phyloP scores from a whole-genome alignment of 441 rosid species.

The Biscutella laevigata region DNA sequence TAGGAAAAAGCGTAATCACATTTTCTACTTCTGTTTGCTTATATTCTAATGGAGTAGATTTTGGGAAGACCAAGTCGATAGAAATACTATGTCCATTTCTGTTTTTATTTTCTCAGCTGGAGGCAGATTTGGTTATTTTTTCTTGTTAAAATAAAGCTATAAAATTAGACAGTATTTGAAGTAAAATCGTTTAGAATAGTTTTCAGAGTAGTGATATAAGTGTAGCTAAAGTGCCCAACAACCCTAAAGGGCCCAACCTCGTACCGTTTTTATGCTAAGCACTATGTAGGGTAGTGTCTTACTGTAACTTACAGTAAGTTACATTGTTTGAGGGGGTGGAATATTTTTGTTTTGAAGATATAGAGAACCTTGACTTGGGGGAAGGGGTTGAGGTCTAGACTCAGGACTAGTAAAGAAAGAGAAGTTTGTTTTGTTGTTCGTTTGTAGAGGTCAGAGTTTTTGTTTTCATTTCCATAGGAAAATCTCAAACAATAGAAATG shows the following conservation, averaged over 20 bases:
- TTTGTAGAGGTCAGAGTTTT: not conserved
- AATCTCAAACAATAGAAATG: not conserved
- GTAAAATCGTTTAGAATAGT: not conserved
- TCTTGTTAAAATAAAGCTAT: not conserved
- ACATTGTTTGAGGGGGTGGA: not conserved
- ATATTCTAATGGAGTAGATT: not conserved
- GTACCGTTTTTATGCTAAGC: not conserved
- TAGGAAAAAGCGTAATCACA: not conserved
- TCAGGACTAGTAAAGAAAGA: not conserved
- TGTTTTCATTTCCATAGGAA: constrained; percentile 4
- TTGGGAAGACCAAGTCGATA: not conserved
- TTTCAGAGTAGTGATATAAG: constrained; percentile 3
- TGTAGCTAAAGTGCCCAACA: not conserved
- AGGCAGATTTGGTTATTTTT: not conserved
- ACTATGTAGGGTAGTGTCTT: not conserved
- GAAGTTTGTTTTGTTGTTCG: not conserved
- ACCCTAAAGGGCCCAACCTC: not conserved
- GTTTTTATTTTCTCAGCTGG: constrained; percentile 1
- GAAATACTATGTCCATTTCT: not conserved
- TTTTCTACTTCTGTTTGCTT: not conserved
- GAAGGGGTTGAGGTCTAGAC: not conserved
- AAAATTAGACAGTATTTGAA: not conserved
- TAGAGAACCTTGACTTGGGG: not conserved
- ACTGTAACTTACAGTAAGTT: too few relatives aligned
- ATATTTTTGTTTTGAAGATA: not conserved